Evolutionary conservation across 441 rosid genomes (phyloP), one percentile per base, ranked within the genome.

Genomic region (Aleurites moluccanus): DNA sequence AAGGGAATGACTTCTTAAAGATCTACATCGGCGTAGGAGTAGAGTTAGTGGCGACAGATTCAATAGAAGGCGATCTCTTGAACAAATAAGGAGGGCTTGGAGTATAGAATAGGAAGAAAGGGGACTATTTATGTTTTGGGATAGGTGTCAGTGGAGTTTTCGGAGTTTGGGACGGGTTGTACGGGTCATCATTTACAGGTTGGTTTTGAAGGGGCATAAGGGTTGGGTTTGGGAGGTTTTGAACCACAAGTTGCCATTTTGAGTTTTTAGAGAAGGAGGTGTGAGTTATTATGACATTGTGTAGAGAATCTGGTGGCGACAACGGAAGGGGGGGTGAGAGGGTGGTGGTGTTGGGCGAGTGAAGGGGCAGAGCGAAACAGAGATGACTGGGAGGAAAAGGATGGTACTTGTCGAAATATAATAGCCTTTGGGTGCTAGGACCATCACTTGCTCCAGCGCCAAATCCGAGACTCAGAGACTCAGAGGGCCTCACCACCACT

Each of bases 391-490:
- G 56, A 21, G 20, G 67, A 47, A 57, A 44, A 50, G 38, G 50
- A 0, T 44, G 30, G 50, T 47, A 30, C 15, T 69, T 68, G 64
- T 47, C 38, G 62, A 40, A 10, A 33, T 45, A 47, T 23, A 25
- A 50, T 52, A 5, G n/a, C n/a, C 8, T n/a, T n/a, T n/a, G n/a
- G n/a, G n/a, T n/a, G n/a, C n/a, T n/a, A 1, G 97, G 97, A 14
- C 96, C 97, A 10, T 88, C 96, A 0, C 86, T 91, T 1, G 93
- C 98, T 47, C 98, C 98, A 8, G 98, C 98, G 0, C 95, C 97
- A 1, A 97, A 97, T 1, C 97, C 98, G 0, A 96, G 98, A 1
- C n/a, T n/a, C n/a, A n/a, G n/a, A n/a, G n/a, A n/a, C 98, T 97
- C 3, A 97, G 97, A 0, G 98, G 98, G 20, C 88, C 92, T 4